Evolutionary conservation across 805 yeast species (phyloP).

Genomic region (Saccharomycopsis sp.): DNA sequence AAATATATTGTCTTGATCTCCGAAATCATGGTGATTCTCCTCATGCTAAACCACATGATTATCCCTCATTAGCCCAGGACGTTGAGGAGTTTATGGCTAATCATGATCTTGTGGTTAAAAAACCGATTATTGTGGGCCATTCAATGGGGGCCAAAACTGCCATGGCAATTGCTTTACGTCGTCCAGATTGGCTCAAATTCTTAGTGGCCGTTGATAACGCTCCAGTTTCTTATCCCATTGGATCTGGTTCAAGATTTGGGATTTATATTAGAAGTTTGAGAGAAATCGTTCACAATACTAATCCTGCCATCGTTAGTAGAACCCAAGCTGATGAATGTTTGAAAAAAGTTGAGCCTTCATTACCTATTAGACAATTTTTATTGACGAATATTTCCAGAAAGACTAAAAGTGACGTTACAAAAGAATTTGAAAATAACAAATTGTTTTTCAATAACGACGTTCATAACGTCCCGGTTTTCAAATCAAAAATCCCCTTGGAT

Average conservation of each 20-base stretch:
- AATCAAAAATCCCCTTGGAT: conserved; percentile 60
- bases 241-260: conserved; percentile 44
- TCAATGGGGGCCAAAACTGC: conserved; percentile 94
- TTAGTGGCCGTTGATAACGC: conserved; percentile 83
- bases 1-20: conserved; percentile 63
- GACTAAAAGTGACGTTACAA: conserved; percentile 27
- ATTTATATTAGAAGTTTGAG: conserved; percentile 55
- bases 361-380: conserved; percentile 64
- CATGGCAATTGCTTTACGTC: conserved; percentile 71
- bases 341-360: conserved; percentile 47
- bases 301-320: conserved; percentile 39
- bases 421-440: conserved; percentile 22
- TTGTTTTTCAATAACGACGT: conserved; percentile 25
- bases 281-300: conserved; percentile 47
- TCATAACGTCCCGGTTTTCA: conserved; percentile 19
- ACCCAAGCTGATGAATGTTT: conserved; percentile 49
- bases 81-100: conserved; percentile 60
- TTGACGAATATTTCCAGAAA: conserved; percentile 53
- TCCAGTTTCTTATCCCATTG: conserved; percentile 57
- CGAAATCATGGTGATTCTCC: conserved; percentile 95
- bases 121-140: conserved; percentile 65
- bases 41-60: conserved; percentile 58
- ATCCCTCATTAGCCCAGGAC: conserved; percentile 75
- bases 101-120: conserved; percentile 24
- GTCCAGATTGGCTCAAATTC: conserved; percentile 50